Percentiles rank a stretch among this genome's conserved stretches.
Conservation (phyloP, 2,329 filamentous ascomycete genomes). For the Colletotrichum godetiae region DNA sequence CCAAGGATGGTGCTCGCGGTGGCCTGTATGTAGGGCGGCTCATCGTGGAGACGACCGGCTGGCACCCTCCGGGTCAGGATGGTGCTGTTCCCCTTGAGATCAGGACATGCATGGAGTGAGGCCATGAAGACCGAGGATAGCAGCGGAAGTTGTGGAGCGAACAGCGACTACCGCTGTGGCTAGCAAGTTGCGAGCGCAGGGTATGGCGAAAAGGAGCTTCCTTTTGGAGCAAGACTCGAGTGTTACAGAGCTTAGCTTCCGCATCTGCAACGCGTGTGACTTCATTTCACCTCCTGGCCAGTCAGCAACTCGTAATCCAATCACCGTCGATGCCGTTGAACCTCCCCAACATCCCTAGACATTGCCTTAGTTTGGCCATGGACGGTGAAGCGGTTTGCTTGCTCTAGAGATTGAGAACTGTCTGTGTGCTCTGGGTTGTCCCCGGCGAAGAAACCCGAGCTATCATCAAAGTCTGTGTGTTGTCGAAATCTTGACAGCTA, state of each 20-base stretch:
- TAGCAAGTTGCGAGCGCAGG: not conserved
- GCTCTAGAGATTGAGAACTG: not conserved
- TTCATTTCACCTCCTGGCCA: not conserved
- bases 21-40: not conserved
- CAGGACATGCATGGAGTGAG: not conserved
- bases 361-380: not conserved
- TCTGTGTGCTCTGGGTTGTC: not conserved
- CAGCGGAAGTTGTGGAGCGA: not conserved
- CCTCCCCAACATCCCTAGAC: not conserved
- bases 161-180: not conserved
- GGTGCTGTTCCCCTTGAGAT: not conserved
- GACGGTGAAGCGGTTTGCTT: not conserved
- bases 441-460: not conserved
- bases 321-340: not conserved
- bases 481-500: too few relatives aligned
- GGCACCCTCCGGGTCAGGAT: not conserved
- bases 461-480: not conserved
- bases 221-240: not conserved
- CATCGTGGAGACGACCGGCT: too few relatives aligned
- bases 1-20: not conserved
- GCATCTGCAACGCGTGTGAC: not conserved
- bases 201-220: not conserved
- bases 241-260: not conserved
- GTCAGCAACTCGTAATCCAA: not conserved
- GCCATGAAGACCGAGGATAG: not conserved